Base-by-base conservation (phyloP, 2,329 filamentous ascomycete species). In the Talaromyces sp. region DNA sequence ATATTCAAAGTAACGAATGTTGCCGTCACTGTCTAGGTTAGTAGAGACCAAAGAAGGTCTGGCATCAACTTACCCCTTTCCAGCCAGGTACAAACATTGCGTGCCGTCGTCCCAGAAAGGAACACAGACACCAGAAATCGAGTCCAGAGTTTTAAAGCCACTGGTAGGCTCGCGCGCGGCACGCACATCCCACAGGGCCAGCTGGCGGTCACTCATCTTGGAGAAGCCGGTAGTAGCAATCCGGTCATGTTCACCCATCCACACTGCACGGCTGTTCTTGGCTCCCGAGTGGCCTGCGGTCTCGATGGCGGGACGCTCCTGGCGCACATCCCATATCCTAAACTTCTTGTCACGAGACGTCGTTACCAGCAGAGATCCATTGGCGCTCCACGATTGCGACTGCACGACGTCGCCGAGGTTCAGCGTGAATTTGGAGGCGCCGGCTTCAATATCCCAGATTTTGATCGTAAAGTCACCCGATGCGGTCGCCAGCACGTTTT, bases 61-160 rank as follows among this genome's bases (percentile, higher is more conserved):
- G 19, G 27, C 11, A 19, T 3, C 4, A 8, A 78, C 89, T 81
- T 78, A 93, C 91, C 93, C 95, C 82, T 98, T 98, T 73, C 95
- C 95, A 70, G 95, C 95, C 72, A 99, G 84, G 78, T 97, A 99
- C 71, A 99, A 82, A 74, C 91, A 96, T 79, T 95, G 92, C 57
- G 91, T 96, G 63, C 93, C 91, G 63, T 98, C 93, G 74, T 99
- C 95, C 95, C 95, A 99, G 85, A 99, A 98, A 32, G 95, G 95
- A 91, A 99, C 97, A 83, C 92, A 96, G 62, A 99, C 93, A 74
- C 95, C 95, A 52, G 93, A 97, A 70, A 96, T 96, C 53, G 91
- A 96, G 78, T 99, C 95, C 55, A 99, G 84, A 67, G 90, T 89
- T 69, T 86, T 88, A 79, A 97, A 97, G 17, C 92, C 93, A 56